Percentiles rank a stretch among this genome's conserved stretches.
phyloP scores from a whole-genome alignment of 805 yeast species.

The Myxozyma udenii region DNA sequence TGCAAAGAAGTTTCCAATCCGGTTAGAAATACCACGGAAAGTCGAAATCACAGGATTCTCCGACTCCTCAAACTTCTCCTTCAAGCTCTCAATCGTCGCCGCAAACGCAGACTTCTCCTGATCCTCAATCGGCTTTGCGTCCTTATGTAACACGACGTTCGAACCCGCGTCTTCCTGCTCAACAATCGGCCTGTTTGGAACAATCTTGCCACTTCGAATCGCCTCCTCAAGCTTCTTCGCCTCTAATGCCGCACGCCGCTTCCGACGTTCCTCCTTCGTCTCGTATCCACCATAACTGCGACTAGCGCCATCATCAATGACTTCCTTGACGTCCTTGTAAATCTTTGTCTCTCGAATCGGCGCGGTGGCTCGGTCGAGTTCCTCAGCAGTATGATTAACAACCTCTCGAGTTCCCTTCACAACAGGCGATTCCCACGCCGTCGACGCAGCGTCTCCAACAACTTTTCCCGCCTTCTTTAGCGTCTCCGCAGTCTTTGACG shows the following conservation, averaged over 20 bases:
- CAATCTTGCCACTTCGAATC: constrained; percentile 54
- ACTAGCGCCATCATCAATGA: constrained; percentile 87
- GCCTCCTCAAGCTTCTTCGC: constrained; percentile 40
- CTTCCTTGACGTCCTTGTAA: constrained; percentile 83
- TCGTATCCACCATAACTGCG: constrained; percentile 90
- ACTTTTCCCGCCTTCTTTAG: constrained; percentile 88
- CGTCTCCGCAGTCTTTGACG: constrained; percentile 66
- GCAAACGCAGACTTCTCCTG: constrained; percentile 72
- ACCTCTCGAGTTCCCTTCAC: constrained; percentile 85
- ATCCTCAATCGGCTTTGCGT: constrained; percentile 66
- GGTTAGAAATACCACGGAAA: constrained; percentile 73
- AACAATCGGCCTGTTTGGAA: constrained; percentile 58
- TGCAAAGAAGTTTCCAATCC: constrained; percentile 82
- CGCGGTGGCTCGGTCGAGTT: constrained; percentile 65
- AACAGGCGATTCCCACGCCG: constrained; percentile 95
- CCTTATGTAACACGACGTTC: constrained; percentile 76
- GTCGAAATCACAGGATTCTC: constrained; percentile 86
- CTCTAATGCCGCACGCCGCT: constrained; percentile 55
- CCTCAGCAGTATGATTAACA: constrained; percentile 74
- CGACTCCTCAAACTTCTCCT: constrained; percentile 72
- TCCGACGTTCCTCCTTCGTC: constrained; percentile 73
- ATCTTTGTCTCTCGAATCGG: constrained; percentile 90
- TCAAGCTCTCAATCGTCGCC: constrained; percentile 56
- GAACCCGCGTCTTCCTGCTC: constrained; percentile 62
- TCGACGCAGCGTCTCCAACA: constrained; percentile 81